phyloP scores from a whole-genome alignment of 1,284 basidiomycete genomes.

The Cutaneotrichosporon daszewskae region DNA sequence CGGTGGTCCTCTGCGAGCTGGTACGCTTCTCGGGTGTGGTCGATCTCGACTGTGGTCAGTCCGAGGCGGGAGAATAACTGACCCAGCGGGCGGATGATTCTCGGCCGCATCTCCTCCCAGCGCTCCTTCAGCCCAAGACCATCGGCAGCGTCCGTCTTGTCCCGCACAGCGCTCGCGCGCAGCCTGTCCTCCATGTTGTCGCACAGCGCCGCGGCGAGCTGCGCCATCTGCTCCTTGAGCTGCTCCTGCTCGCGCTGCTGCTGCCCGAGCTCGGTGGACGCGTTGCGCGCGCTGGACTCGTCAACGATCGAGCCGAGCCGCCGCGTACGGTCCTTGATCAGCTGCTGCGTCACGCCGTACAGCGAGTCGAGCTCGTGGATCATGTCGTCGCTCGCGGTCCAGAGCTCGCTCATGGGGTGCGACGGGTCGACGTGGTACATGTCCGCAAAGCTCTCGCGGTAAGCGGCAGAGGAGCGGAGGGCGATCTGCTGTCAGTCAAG shows the following conservation, averaged over 20 bases:
- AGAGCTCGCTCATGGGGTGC: constrained; percentile 63
- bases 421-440: constrained; percentile 65
- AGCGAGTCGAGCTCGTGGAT: constrained; percentile 67
- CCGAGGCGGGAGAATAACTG: constrained; percentile 1
- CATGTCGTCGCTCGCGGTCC: constrained; percentile 68
- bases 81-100: constrained; percentile 44
- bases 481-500: constrained; percentile 54
- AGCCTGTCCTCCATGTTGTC: constrained; percentile 66
- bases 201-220: constrained; percentile 65
- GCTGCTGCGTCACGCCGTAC: constrained; percentile 60
- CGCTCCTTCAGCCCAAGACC: constrained; percentile 24
- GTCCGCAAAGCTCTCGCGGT: constrained; percentile 62
- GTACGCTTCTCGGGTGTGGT: constrained; percentile 66
- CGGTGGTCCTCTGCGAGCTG: constrained; percentile 74
- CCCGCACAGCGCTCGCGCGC: constrained; percentile 62
- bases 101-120: constrained; percentile 38
- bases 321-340: constrained; percentile 50
- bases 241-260: constrained; percentile 31
- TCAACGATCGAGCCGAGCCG: constrained; percentile 51
- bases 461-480: constrained; percentile 64
- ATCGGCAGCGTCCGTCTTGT: constrained; percentile 2
- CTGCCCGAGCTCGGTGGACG: constrained; percentile 2
- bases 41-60: constrained; percentile 56
- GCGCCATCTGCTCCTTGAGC: constrained; percentile 61
- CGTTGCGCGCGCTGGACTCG: constrained; percentile 21